Base-by-base conservation (phyloP, 1,284 basidiomycete species). In the Schizopora paradoxa region DNA sequence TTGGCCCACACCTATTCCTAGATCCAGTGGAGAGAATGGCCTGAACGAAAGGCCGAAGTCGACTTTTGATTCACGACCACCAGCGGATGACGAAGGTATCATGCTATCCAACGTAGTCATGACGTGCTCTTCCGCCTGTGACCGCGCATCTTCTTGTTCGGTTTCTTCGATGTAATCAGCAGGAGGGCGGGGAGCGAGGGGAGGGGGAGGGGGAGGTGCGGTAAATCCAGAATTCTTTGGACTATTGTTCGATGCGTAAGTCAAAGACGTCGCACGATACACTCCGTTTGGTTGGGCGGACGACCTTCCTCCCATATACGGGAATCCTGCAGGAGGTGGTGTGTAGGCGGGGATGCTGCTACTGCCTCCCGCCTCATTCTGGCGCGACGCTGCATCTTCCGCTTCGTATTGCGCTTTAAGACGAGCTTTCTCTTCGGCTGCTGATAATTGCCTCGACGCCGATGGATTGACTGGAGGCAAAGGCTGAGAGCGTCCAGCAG, bases 81-180 rank as follows among this genome's bases (percentile, higher is more conserved):
- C 11, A 11, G 26, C 26, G 26, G 39, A 11, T 19, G 33, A 22
- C 14, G 10, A 22, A 8, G 33, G 33, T 4, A 19, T 16, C 33
- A 22, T 10, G 18, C 22, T 35, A 10, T 35, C 18, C 33, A 35
- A 3, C 10, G 33, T 35, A 13, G 33, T 22, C 8, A 37, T 16
- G 11, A 25, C 40, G 28, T 37, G 22, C 32, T 63, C 51, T 49
- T 59, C 56, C 21, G 62, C 61, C 11, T 60, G 56, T 11, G 58
- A 59, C 6, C 80, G 73, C 18, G 70, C 66, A 55, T 88, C 82
- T 53, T 81, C 83, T 52, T 80, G 77, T 51, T 76, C 76, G 22
- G 86, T 88, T 62, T 88, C 81, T 51, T 81, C 74, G 50, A 89
- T 86, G 58, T 89, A 89, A 41, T 84, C 77, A 6, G 62, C 75